Evolutionary conservation across 768 basidiomycete genomes (phyloP).

Genomic region (Brasilioporus rufonigricans): DNA sequence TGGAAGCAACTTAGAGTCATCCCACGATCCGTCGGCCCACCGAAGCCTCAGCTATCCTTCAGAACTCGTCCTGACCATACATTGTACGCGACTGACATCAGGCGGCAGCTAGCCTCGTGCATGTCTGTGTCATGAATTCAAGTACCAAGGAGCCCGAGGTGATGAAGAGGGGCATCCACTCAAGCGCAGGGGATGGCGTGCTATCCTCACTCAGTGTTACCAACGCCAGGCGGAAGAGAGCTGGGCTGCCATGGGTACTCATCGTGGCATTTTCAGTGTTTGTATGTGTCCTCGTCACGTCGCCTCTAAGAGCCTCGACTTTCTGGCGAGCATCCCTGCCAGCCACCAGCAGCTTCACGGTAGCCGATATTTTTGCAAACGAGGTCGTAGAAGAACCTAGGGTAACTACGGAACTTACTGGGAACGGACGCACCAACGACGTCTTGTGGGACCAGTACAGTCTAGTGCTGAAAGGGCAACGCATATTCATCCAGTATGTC

Average conservation of each 20-base stretch:
- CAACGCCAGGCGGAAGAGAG: conserved; percentile 2
- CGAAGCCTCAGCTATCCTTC: neutral
- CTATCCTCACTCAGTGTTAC: neutral
- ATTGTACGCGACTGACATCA: neutral
- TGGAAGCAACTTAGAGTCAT: neutral
- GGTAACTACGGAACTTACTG: conserved; percentile 9
- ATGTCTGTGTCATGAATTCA: conserved; percentile 4
- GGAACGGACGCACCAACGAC: conserved; percentile 36
- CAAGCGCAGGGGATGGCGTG: neutral
- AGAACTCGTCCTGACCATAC: neutral
- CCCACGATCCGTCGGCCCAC: neutral
- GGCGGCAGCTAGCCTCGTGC: neutral
- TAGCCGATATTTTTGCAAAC: neutral
- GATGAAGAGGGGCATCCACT: conserved; percentile 1
- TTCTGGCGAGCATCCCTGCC: neutral
- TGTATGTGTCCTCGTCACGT: conserved; percentile 16
- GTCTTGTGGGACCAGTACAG: conserved; percentile 70
- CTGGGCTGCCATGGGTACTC: conserved; percentile 13
- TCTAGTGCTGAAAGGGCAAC: conserved; percentile 63
- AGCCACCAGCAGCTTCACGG: conserved; percentile 22
- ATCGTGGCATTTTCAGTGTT: conserved; percentile 10
- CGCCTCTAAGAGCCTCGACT: conserved; percentile 3
- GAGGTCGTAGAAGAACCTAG: conserved; percentile 1
- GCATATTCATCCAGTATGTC: conserved; percentile 69
- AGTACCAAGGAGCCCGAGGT: neutral